Conservation (phyloP, 1,284 basidiomycete genomes). For the Peniophora sp. region DNA sequence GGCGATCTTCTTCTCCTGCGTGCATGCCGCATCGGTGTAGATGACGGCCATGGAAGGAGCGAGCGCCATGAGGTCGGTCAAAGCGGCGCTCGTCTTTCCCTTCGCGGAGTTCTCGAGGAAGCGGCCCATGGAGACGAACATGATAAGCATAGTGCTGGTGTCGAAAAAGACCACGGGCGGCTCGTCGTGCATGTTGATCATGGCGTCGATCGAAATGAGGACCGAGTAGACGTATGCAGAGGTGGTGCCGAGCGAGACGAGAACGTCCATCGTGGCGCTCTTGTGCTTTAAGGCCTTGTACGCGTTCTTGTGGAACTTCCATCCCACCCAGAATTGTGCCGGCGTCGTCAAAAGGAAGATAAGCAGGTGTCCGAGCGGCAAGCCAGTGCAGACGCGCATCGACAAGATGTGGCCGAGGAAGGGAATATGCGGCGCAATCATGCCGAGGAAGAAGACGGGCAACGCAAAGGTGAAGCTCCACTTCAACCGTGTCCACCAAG, state of each 20-base stretch:
- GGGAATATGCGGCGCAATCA: slow-evolving; percentile 77
- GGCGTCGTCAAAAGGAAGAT: slow-evolving; percentile 83
- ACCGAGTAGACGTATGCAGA: slow-evolving; percentile 91
- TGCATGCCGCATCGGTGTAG: slow-evolving; percentile 77
- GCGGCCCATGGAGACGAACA: slow-evolving; percentile 92
- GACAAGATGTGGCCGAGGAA: slow-evolving; percentile 44
- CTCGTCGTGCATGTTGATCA: slow-evolving; percentile 58
- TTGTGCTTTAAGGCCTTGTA: slow-evolving; percentile 89
- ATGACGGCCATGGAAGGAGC: slow-evolving; percentile 94
- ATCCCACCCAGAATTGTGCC: slow-evolving; percentile 89
- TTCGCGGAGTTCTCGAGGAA: slow-evolving; percentile 97
- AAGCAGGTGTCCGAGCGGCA: slow-evolving; percentile 84
- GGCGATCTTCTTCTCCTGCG: slow-evolving; percentile 82
- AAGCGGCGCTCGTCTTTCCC: slow-evolving; percentile 92
- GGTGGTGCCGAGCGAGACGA: slow-evolving; percentile 92
- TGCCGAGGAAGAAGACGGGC: slow-evolving; percentile 89
- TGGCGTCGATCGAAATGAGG: slow-evolving; percentile 59
- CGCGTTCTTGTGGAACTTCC: slow-evolving; percentile 82
- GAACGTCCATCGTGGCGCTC: slow-evolving; percentile 93
- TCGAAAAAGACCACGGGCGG: slow-evolving; percentile 94
- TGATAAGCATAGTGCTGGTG: slow-evolving; percentile 98
- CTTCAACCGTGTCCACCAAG: slow-evolving; percentile 83
- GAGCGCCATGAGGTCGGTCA: slow-evolving; percentile 94
- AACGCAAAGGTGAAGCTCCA: slow-evolving; percentile 76
- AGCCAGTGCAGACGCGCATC: slow-evolving; percentile 45